These are phyloP conservation scores for Suhomyces kunorum DNA, from an alignment of 1,139 yeast genomes.

Conservation along the genomic window DNA sequence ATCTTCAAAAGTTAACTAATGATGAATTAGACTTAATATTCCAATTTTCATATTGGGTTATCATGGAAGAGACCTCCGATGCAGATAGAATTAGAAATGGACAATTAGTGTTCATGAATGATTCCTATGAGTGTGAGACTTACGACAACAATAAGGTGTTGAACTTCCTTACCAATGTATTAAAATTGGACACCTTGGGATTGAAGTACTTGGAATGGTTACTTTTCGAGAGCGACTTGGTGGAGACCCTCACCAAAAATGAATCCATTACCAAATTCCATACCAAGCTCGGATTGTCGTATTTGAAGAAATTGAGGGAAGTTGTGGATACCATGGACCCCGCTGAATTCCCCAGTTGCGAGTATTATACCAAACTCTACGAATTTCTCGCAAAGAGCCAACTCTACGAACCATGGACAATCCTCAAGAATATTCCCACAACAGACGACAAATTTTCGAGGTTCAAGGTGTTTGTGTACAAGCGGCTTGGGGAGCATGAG, in stretches of 20 bases:
- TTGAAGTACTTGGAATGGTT: constrained; percentile 64
- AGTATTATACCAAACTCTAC: constrained; percentile 37
- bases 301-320: constrained; percentile 42
- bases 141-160: constrained; percentile 58
- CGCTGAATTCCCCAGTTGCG: constrained; percentile 18
- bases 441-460: constrained; percentile 37
- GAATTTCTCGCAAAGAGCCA: constrained; percentile 37
- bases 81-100: constrained; percentile 38
- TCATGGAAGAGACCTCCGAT: constrained; percentile 27
- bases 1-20: constrained; percentile 62
- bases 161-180: constrained; percentile 38
- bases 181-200: constrained; percentile 37
- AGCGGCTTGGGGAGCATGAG: constrained; percentile 61
- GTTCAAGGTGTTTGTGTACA: constrained; percentile 60
- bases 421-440: constrained; percentile 41
- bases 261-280: constrained; percentile 41
- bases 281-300: constrained; percentile 58
- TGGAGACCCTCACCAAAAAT: constrained; percentile 34
- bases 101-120: constrained; percentile 64
- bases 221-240: constrained; percentile 44
- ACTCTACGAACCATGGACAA: constrained; percentile 50
- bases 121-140: constrained; percentile 61
- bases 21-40: constrained; percentile 56
- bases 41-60: constrained; percentile 58
- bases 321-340: constrained; percentile 14